A percentile compares a stretch with the other conserved stretches of the same genome.
Evolutionary conservation across 768 basidiomycete species (phyloP).

Genomic region (Leucogyrophana mollusca): DNA sequence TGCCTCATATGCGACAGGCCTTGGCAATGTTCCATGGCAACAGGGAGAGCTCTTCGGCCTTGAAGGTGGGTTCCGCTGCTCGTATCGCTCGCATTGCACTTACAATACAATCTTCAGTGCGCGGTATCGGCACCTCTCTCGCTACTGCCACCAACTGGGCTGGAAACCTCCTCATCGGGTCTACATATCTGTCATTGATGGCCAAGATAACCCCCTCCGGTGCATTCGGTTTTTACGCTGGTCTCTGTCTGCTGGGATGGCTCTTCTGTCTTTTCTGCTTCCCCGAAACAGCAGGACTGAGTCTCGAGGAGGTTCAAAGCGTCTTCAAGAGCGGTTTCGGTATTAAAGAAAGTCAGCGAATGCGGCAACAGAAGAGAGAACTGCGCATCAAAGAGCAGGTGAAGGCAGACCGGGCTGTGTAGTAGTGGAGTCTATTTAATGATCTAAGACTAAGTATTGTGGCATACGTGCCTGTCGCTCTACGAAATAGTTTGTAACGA

Average conservation of each 20-base stretch:
- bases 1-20: constrained; percentile 75
- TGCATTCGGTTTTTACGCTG: constrained; percentile 77
- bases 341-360: constrained; percentile 51
- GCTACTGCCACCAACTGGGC: constrained; percentile 80
- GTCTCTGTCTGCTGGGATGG: constrained; percentile 67
- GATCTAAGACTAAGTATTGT: too few relatives aligned
- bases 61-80: constrained; percentile 44
- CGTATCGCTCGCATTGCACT: not conserved
- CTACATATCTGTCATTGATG: constrained; percentile 83
- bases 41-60: constrained; percentile 82
- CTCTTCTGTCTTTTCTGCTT: constrained; percentile 69
- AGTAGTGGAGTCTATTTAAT: too few relatives aligned
- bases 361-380: constrained; percentile 46
- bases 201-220: constrained; percentile 68
- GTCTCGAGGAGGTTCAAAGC: constrained; percentile 64
- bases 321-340: constrained; percentile 67
- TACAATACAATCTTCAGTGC: constrained; percentile 37
- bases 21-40: constrained; percentile 86
- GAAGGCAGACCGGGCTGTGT: not conserved
- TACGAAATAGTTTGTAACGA: too few relatives aligned
- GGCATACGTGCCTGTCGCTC: too few relatives aligned
- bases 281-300: constrained; percentile 78
- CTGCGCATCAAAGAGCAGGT: constrained; percentile 31
- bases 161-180: constrained; percentile 71
- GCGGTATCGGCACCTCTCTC: constrained; percentile 75